phyloP scores from a whole-genome alignment of 1,139 yeast genomes.

The Saccharomyces hybrid region DNA sequence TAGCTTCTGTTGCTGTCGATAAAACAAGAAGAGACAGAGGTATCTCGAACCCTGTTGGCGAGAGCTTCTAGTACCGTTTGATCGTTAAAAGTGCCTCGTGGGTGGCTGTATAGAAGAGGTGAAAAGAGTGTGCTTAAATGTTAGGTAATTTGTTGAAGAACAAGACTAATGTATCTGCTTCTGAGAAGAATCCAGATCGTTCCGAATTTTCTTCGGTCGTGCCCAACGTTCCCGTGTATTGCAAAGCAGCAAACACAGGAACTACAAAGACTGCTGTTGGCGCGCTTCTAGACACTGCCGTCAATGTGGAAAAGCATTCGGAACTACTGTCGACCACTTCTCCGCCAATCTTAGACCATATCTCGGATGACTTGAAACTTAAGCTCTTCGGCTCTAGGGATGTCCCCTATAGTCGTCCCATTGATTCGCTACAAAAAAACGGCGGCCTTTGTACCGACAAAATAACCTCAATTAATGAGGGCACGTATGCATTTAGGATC shows the following conservation, averaged over 20 bases:
- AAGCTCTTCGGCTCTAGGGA: conserved; percentile 23
- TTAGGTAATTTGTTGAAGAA: conserved; percentile 5
- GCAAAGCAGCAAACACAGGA: conserved; percentile 1
- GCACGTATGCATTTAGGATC: background rate
- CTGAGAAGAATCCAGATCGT: background rate
- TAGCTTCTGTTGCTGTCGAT: background rate
- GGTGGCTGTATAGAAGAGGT: background rate
- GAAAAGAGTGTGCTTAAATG: conserved; percentile 1
- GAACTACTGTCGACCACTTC: conserved; percentile 5
- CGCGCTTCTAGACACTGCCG: conserved; percentile 3
- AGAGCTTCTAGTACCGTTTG: background rate
- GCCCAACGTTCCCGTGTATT: background rate
- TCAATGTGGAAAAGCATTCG: background rate
- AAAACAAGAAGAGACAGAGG: background rate
- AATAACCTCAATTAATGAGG: background rate
- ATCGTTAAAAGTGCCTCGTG: background rate
- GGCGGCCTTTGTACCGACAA: background rate
- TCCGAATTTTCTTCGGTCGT: background rate
- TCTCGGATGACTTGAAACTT: conserved; percentile 23
- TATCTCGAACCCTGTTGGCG: background rate
- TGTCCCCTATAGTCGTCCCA: conserved; percentile 8
- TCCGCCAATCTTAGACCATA: conserved; percentile 21
- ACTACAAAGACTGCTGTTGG: conserved; percentile 6
- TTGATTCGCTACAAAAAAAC: background rate
- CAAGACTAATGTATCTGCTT: background rate